These are phyloP conservation scores for Annulohypoxylon bovei DNA, from an alignment of 495 filamentous ascomycete genomes.

Conservation along the genomic window DNA sequence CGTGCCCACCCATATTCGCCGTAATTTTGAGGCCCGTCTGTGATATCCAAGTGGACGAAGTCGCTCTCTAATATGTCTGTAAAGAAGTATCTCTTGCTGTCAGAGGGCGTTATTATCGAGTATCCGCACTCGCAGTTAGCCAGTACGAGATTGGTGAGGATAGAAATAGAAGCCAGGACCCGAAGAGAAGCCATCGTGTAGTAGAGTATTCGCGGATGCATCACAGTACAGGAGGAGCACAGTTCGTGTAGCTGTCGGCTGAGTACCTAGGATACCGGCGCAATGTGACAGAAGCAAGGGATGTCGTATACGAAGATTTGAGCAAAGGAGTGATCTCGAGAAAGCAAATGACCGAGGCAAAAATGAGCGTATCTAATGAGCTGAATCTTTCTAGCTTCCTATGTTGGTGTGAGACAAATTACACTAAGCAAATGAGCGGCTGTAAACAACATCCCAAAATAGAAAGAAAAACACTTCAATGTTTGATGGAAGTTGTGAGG, in stretches of 20 bases:
- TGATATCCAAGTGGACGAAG: constrained; percentile 69
- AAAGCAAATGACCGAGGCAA: background rate
- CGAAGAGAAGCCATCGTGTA: constrained; percentile 35
- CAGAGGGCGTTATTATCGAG: constrained; percentile 45
- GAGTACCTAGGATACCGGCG: background rate
- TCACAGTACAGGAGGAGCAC: background rate
- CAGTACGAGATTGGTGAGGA: constrained; percentile 33
- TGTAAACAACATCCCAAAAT: background rate
- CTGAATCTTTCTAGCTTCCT: constrained; percentile 3
- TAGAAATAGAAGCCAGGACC: constrained; percentile 9
- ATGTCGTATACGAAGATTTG: constrained; percentile 1
- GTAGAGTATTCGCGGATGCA: background rate
- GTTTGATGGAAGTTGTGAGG: background rate
- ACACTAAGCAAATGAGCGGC: constrained; percentile 16
- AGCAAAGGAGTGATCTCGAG: constrained; percentile 2
- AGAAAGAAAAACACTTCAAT: background rate
- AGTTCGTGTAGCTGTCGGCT: background rate
- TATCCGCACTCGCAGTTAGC: constrained; percentile 81
- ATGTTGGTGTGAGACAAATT: constrained; percentile 23
- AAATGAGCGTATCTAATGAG: constrained; percentile 9
- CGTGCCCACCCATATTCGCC: constrained; percentile 60
- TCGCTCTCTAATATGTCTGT: constrained; percentile 76
- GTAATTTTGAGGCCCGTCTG: constrained; percentile 45
- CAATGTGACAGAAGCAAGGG: background rate
- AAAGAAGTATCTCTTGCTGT: constrained; percentile 61